Base-by-base conservation (phyloP, 805 yeast species). In the Saturnispora besseyi region DNA sequence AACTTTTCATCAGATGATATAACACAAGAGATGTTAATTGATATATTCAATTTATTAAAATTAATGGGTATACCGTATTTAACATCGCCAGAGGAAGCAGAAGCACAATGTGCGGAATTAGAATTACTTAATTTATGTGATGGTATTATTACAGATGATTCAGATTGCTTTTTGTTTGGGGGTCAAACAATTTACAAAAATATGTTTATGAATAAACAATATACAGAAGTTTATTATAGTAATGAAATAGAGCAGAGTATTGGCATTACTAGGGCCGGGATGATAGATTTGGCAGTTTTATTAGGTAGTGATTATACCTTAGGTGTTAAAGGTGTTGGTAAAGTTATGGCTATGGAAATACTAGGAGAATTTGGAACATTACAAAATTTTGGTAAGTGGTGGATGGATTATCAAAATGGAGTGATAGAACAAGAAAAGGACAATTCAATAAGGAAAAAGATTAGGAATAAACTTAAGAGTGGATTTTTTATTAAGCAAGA, bases 21-120 rank as follows among this genome's bases (percentile, higher is more conserved):
- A 0, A 85, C 96, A 0, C 76, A 78, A 6, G 77, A 77, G 1
- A 93, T 93, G 97, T 77, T 91, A 24, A 72, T 74, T 36, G 98
- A 93, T 61, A 93, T 95, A 18, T 96, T 93, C 66, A 96, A 89
- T 54, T 70, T 93, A 40, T 70, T 93, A 8, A 77, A 84, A 29
- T 67, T 91, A 48, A 93, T 93, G 71, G 99, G 99, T 1, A 85
- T 93, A 4, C 99, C 99, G 0, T 93, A 79, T 57, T 76, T 93
- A 9, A 87, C 96, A 0, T 97, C 99, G 0, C 99, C 99, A 1
- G 88, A 88, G 90, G 99, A 93, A 66, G 99, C 99, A 1, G 99
- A 93, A 68, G 98, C 99, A 0, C 99, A 93, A 61, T 93, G 99
- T 68, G 96, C 96, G 0, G 87, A 84, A 55, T 67, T 93, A 6